Percentiles rank a stretch among this genome's conserved stretches.
phyloP scores from a whole-genome alignment of 805 yeast species.

The Saturnispora ahearnii region DNA sequence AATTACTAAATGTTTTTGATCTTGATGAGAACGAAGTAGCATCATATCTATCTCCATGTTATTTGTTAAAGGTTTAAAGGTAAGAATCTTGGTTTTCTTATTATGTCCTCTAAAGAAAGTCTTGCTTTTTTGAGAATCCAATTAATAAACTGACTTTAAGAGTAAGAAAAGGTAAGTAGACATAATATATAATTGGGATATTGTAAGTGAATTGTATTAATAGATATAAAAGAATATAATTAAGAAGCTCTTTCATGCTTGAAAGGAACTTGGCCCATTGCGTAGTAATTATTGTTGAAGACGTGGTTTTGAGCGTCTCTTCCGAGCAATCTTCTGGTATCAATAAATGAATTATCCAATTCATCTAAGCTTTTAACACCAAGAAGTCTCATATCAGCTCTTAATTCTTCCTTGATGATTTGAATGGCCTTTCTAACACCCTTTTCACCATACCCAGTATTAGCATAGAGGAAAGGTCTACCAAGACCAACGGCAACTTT shows the following conservation, averaged over 20 bases:
- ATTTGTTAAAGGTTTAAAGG: too few relatives aligned
- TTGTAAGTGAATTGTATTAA: not conserved
- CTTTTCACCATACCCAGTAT: conserved; percentile 62
- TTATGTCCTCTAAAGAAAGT: too few relatives aligned
- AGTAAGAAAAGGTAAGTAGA: too few relatives aligned
- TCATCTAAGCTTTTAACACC: conserved; percentile 47
- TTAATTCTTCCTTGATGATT: conserved; percentile 50
- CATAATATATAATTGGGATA: not conserved
- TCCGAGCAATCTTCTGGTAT: conserved; percentile 21
- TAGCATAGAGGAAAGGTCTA: conserved; percentile 47
- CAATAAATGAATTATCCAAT: conserved; percentile 34
- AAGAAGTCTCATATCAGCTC: conserved; percentile 55
- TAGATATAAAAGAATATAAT: not conserved
- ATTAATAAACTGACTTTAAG: too few relatives aligned
- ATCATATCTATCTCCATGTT: conserved; percentile 4
- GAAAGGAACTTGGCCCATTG: conserved; percentile 13
- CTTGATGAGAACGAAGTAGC: not conserved
- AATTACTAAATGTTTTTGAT: too few relatives aligned
- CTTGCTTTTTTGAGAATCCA: too few relatives aligned
- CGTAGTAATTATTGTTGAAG: conserved; percentile 12
- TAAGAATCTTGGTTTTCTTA: too few relatives aligned
- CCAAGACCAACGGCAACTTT: conserved; percentile 67
- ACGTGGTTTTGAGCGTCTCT: conserved; percentile 16
- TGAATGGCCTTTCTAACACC: conserved; percentile 63
- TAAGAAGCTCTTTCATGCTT: conserved; percentile 10